Evolutionary conservation across 2,329 filamentous ascomycete genomes (phyloP).

Genomic region (Elsinoe batatas): DNA sequence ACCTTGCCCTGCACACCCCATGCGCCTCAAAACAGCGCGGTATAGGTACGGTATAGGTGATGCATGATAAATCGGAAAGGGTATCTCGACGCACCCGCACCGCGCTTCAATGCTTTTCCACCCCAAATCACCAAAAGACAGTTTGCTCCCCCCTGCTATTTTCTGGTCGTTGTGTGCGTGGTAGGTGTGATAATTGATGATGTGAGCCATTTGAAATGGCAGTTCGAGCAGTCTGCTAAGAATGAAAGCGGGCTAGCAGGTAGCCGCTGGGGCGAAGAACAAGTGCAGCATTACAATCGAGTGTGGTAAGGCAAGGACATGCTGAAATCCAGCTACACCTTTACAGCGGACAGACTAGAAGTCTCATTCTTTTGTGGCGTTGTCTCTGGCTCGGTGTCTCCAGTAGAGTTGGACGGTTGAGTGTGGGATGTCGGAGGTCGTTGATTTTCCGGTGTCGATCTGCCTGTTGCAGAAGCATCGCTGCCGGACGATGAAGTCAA

Average conservation of each 20-base stretch:
- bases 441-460: conserved; percentile 14
- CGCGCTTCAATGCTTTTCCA: conserved; percentile 4
- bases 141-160: not conserved
- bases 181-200: not conserved
- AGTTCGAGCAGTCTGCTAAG: not conserved
- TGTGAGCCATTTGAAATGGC: too few relatives aligned
- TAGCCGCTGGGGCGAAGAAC: too few relatives aligned
- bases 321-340: not conserved
- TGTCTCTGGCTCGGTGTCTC: conserved; percentile 11
- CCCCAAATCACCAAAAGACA: not conserved
- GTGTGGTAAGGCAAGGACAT: not conserved
- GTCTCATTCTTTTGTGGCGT: conserved; percentile 9
- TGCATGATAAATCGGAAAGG: conserved; percentile 6
- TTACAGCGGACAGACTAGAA: not conserved
- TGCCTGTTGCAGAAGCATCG: conserved; percentile 37
- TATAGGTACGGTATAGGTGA: conserved; percentile 3
- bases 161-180: not conserved
- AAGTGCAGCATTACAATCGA: too few relatives aligned
- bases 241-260: not conserved
- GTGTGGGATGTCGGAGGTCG: conserved; percentile 15
- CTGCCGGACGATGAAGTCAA: conserved; percentile 57
- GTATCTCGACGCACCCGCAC: conserved; percentile 11
- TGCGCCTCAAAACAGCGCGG: conserved; percentile 8
- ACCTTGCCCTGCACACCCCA: conserved; percentile 3
- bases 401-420: conserved; percentile 12